A percentile compares a stretch with the other conserved stretches of the same genome.
These are phyloP conservation scores for Saturnispora sekii DNA, from an alignment of 805 yeast genomes.

Conservation along the genomic window DNA sequence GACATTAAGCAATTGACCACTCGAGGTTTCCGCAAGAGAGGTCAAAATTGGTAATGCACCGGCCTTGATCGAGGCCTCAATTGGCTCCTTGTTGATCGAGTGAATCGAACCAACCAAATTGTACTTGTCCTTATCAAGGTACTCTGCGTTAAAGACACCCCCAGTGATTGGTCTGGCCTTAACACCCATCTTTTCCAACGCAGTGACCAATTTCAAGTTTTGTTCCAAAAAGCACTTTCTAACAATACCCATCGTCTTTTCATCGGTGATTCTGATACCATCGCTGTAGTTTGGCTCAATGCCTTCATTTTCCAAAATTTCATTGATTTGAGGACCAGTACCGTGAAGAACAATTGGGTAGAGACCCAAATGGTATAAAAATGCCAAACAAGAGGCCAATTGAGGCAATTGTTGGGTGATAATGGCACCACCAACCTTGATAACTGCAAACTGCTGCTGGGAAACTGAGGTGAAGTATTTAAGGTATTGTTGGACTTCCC, in stretches of 20 bases:
- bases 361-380: constrained; percentile 92
- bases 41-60: constrained; percentile 96
- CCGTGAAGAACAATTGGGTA: constrained; percentile 97
- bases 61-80: constrained; percentile 89
- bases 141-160: constrained; percentile 92
- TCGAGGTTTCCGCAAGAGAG: constrained; percentile 91
- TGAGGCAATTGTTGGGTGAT: constrained; percentile 91
- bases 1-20: constrained; percentile 94
- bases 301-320: constrained; percentile 83
- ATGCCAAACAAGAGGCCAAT: constrained; percentile 90
- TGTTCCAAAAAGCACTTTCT: constrained; percentile 93
- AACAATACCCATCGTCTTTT: constrained; percentile 91
- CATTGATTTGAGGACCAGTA: constrained; percentile 98
- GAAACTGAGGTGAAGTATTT: constrained; percentile 94
- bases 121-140: constrained; percentile 82
- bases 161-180: constrained; percentile 98
- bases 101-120: constrained; percentile 86
- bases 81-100: constrained; percentile 77
- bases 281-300: constrained; percentile 93
- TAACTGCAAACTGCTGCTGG: constrained; percentile 95
- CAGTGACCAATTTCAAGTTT: constrained; percentile 88
- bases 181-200: constrained; percentile 92
- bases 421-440: constrained; percentile 98
- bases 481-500: constrained; percentile 96
- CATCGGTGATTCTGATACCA: constrained; percentile 94